A percentile compares a stretch with the other conserved stretches of the same genome.
Evolutionary conservation across 23 red algal genomes (phyloP).

Genomic region (Gracilaria vermiculophylla): DNA sequence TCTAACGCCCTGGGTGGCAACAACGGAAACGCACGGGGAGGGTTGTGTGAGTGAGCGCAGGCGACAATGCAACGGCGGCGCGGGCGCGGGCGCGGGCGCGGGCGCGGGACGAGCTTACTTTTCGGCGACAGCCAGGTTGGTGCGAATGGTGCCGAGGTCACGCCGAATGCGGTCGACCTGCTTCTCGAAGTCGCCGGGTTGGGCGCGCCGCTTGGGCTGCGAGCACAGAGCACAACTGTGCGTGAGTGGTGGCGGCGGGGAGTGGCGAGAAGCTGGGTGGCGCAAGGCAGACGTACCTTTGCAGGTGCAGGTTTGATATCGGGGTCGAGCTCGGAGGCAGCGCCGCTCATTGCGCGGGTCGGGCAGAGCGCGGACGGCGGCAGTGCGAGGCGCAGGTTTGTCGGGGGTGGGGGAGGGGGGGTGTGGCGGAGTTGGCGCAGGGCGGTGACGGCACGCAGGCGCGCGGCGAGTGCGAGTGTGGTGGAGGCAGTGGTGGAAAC

Average conservation of each 20-base stretch:
- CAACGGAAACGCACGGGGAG: too few relatives aligned
- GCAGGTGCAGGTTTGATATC: not conserved
- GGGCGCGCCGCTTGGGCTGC: constrained; percentile 46
- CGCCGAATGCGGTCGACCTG: constrained; percentile 64
- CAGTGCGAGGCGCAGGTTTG: too few relatives aligned
- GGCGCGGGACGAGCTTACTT: too few relatives aligned
- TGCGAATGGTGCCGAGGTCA: constrained; percentile 52
- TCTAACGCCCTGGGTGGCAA: too few relatives aligned
- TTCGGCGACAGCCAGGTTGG: constrained; percentile 58
- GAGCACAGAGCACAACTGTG: not conserved
- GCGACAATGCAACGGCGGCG: not conserved
- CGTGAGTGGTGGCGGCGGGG: not conserved
- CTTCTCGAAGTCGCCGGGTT: constrained; percentile 67
- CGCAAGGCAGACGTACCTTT: not conserved
- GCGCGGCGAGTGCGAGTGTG: too few relatives aligned
- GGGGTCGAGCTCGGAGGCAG: not conserved
- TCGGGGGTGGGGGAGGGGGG: not conserved
- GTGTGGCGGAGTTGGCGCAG: not conserved
- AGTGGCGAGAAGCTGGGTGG: not conserved
- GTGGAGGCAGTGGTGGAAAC: not conserved
- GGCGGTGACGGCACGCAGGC: too few relatives aligned
- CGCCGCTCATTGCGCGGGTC: not conserved
- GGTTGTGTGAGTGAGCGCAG: too few relatives aligned
- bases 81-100: not conserved
- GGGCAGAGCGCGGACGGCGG: not conserved